Conservation (phyloP, 306 rosid genomes). For the Adenanthera pavonina region DNA sequence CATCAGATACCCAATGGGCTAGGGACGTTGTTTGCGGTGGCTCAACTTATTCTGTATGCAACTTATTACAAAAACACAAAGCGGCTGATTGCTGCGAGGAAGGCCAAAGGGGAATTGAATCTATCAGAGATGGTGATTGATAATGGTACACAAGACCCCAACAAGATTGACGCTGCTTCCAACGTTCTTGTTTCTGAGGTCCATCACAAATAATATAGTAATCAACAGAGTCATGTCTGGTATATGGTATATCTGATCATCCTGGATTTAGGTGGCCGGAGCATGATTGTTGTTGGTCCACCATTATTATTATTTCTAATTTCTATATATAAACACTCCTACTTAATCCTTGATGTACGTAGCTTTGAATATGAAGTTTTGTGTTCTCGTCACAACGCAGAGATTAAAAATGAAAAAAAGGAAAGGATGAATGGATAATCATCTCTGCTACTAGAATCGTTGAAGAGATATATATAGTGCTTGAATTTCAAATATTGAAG, state of each 20-base stretch:
- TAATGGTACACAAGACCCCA: conserved; percentile 8
- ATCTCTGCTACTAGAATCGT: background rate
- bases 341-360: background rate
- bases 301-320: background rate
- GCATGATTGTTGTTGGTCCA: background rate
- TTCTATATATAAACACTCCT: background rate
- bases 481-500: too few species aligned
- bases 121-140: conserved; percentile 52
- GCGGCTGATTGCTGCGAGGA: conserved; percentile 60
- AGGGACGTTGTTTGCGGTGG: conserved; percentile 61
- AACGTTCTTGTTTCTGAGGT: background rate
- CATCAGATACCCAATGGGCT: conserved; percentile 82
- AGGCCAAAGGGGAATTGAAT: conserved; percentile 25
- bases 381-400: background rate
- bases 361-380: background rate
- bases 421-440: background rate
- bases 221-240: background rate
- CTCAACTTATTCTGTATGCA: conserved; percentile 78
- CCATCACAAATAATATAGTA: background rate
- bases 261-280: background rate
- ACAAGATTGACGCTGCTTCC: conserved; percentile 9
- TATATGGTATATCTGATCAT: background rate
- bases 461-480: too few species aligned
- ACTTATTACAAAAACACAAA: conserved; percentile 80
- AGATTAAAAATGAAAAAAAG: background rate